Conservation (phyloP, 2,329 filamentous ascomycete genomes). For the Basipetospora chlamydospora region DNA sequence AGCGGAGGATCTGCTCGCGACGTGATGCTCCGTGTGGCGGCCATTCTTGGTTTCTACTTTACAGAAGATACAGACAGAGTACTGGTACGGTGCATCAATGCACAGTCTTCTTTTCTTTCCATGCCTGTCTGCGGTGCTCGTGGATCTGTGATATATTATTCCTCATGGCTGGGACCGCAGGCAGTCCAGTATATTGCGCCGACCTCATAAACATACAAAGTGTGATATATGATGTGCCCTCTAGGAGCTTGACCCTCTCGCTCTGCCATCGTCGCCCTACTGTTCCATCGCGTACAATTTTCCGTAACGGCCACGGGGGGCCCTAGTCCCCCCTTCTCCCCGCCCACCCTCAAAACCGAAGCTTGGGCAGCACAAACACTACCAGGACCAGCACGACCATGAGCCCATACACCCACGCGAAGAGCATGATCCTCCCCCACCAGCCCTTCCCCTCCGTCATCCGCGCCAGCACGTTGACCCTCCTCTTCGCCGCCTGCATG, state of each 20-base stretch:
- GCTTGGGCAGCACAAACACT: constrained; percentile 76
- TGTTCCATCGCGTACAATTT: neutral
- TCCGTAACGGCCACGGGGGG: too few relatives aligned
- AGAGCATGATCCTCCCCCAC: constrained; percentile 73
- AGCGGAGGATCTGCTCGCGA: too few relatives aligned
- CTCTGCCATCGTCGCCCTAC: neutral
- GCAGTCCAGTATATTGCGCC: neutral
- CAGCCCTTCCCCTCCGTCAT: constrained; percentile 85
- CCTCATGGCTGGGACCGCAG: too few relatives aligned
- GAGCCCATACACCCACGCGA: constrained; percentile 68
- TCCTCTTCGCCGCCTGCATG: constrained; percentile 60
- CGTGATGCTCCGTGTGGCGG: too few relatives aligned
- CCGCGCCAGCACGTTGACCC: constrained; percentile 61
- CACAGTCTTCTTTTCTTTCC: too few relatives aligned
- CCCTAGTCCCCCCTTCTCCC: neutral
- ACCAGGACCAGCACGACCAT: constrained; percentile 66
- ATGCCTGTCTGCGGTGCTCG: too few relatives aligned
- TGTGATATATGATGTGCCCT: neutral
- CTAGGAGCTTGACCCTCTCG: neutral
- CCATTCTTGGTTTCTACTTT: too few relatives aligned
- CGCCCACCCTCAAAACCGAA: constrained; percentile 50
- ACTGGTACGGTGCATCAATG: too few relatives aligned
- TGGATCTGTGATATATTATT: too few relatives aligned
- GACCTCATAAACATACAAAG: neutral
- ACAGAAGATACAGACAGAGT: too few relatives aligned